Percentiles rank a stretch among this genome's conserved stretches.
Conservation (phyloP, 345 rosid genomes). For the Noccaea caerulescens region DNA sequence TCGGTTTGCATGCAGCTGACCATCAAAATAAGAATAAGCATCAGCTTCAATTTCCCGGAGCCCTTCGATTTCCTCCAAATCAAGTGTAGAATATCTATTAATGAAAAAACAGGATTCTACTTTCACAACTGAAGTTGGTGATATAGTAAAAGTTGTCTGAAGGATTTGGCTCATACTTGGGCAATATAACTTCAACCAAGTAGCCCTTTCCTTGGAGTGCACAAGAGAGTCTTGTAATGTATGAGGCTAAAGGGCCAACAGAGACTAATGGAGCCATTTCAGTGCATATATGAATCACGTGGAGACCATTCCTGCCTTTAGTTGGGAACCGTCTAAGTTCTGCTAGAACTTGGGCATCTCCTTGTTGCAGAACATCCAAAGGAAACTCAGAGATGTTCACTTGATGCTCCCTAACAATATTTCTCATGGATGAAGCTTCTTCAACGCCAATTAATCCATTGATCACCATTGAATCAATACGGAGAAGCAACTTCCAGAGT, state of each 20-base stretch:
- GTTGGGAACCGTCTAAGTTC: constrained; percentile 59
- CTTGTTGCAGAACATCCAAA: constrained; percentile 50
- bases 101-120: constrained; percentile 11
- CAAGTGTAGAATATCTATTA: constrained; percentile 63
- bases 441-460: constrained; percentile 51
- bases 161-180: constrained; percentile 55
- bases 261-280: constrained; percentile 82
- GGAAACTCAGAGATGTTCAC: constrained; percentile 53
- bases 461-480: constrained; percentile 80
- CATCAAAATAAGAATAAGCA: constrained; percentile 73
- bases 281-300: constrained; percentile 79
- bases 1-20: constrained; percentile 75
- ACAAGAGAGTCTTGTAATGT: constrained; percentile 62
- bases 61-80: constrained; percentile 65
- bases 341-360: constrained; percentile 63
- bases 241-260: constrained; percentile 72
- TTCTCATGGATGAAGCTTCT: constrained; percentile 74
- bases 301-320: constrained; percentile 63
- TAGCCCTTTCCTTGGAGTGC: constrained; percentile 74
- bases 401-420: constrained; percentile 54
- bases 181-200: constrained; percentile 82
- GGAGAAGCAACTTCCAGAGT: constrained; percentile 71
- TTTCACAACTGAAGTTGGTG: not conserved
- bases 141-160: not conserved
- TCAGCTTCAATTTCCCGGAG: constrained; percentile 64